These are phyloP conservation scores for Fusarium avenaceum DNA, from an alignment of 2,329 filamentous ascomycete species.

Conservation along the genomic window DNA sequence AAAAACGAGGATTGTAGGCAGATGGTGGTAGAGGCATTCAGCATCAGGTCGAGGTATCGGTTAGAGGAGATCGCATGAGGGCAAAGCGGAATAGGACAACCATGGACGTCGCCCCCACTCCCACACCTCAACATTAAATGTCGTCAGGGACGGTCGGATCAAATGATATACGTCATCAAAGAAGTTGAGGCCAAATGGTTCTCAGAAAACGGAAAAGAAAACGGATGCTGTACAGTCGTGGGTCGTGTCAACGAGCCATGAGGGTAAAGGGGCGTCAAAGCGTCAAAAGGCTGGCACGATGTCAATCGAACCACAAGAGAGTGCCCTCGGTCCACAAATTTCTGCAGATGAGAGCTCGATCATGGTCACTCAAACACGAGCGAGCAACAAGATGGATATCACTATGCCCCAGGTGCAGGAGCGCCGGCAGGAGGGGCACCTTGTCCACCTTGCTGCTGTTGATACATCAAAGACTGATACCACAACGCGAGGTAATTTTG, in stretches of 20 bases:
- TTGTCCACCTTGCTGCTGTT: conserved; percentile 58
- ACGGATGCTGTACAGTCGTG: conserved; percentile 52
- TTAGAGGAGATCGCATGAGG: conserved; percentile 37
- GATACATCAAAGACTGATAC: conserved; percentile 76
- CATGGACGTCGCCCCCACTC: conserved; percentile 40
- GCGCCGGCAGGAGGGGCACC: conserved; percentile 54
- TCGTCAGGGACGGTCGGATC: conserved; percentile 45
- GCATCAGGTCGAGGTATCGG: conserved; percentile 39
- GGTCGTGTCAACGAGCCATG: conserved; percentile 50
- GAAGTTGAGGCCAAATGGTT: conserved; percentile 43
- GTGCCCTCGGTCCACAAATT: conserved; percentile 41
- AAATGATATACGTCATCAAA: conserved; percentile 51
- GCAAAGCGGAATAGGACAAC: conserved; percentile 33
- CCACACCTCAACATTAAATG: conserved; percentile 46
- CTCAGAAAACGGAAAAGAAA: conserved; percentile 46
- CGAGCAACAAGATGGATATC: conserved; percentile 48
- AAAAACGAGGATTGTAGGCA: conserved; percentile 21
- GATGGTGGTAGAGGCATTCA: conserved; percentile 34
- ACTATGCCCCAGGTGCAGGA: conserved; percentile 56
- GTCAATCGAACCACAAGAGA: conserved; percentile 53
- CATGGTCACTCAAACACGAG: conserved; percentile 54
- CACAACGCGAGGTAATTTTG: conserved; percentile 83
- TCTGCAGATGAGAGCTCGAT: conserved; percentile 48
- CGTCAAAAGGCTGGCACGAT: conserved; percentile 48
- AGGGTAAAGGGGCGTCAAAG: conserved; percentile 37